Conservation (phyloP, 2,329 filamentous ascomycete genomes). For the Trichoderma endophyticum region DNA sequence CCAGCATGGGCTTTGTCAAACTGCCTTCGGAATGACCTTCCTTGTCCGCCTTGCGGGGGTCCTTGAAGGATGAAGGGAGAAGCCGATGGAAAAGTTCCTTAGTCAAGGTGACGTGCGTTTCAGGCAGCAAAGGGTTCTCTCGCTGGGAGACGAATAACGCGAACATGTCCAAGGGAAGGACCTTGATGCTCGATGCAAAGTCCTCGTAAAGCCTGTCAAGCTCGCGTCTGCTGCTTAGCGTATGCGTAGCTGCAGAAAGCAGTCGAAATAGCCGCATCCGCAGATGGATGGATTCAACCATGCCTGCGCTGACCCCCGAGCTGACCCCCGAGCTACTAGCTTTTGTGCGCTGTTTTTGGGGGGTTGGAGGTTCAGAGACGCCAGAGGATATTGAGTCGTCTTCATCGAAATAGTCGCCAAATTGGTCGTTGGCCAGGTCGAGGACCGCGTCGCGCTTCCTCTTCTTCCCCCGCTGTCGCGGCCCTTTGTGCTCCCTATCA, state of each 20-base stretch:
- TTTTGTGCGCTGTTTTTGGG: constrained; percentile 36
- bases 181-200: constrained; percentile 54
- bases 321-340: constrained; percentile 23
- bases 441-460: constrained; percentile 47
- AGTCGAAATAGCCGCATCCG: constrained; percentile 62
- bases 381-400: constrained; percentile 51
- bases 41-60: constrained; percentile 39
- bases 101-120: constrained; percentile 44
- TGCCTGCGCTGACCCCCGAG: constrained; percentile 27
- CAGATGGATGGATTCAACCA: constrained; percentile 56
- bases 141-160: constrained; percentile 47
- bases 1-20: constrained; percentile 46
- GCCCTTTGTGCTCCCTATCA: constrained; percentile 53
- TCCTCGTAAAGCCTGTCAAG: constrained; percentile 57
- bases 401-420: constrained; percentile 56
- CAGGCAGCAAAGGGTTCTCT: constrained; percentile 34
- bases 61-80: constrained; percentile 39
- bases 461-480: constrained; percentile 43
- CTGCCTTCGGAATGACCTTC: constrained; percentile 36
- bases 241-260: constrained; percentile 45
- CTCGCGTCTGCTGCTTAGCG: constrained; percentile 42
- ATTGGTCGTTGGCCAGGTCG: constrained; percentile 58
- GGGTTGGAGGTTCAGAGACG: constrained; percentile 45
- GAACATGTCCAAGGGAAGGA: constrained; percentile 58
- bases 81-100: constrained; percentile 46